These are phyloP conservation scores for Ogataea paradorogensis DNA, from an alignment of 805 yeast genomes.

Conservation along the genomic window DNA sequence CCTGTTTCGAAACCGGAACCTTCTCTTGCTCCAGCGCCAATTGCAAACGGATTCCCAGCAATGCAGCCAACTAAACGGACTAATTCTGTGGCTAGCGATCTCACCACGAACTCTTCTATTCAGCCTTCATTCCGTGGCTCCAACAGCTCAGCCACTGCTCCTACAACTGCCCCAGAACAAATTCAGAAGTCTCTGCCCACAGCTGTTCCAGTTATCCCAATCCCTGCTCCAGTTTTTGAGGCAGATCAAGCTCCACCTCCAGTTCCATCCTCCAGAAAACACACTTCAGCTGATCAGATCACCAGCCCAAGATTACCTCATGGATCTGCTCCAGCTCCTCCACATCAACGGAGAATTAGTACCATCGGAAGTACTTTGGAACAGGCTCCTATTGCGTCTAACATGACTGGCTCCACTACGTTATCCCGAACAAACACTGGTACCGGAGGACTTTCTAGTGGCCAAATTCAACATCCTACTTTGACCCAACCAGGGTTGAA, in stretches of 20 bases:
- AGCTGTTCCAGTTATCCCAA: slow-evolving; percentile 1
- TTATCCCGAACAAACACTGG: slow-evolving; percentile 33
- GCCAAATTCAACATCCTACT: slow-evolving; percentile 49
- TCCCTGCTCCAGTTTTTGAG: slow-evolving; percentile 15
- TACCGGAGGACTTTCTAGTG: slow-evolving; percentile 32
- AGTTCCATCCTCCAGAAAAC: slow-evolving; percentile 35
- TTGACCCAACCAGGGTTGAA: slow-evolving; percentile 63
- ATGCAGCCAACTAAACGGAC: slow-evolving; percentile 33
- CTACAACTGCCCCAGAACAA: slow-evolving; percentile 18
- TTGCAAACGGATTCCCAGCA: slow-evolving; percentile 22
- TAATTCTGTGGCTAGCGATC: slow-evolving; percentile 24
- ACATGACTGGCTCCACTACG: slow-evolving; percentile 39
- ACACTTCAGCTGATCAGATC: slow-evolving; percentile 20
- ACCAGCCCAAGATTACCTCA: slow-evolving; percentile 22
- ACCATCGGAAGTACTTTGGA: slow-evolving; percentile 12
- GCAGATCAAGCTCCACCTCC: slow-evolving; percentile 30
- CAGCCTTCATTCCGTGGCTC: slow-evolving; percentile 25
- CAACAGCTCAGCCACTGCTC: slow-evolving; percentile 12
- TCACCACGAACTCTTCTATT: slow-evolving; percentile 16
- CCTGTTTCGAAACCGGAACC: slow-evolving; percentile 1
- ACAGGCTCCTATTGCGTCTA: slow-evolving; percentile 14
- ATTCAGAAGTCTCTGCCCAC: slow-evolving; percentile 4
- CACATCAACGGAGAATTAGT: slow-evolving; percentile 31
- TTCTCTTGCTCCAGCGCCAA: slow-evolving; percentile 4
- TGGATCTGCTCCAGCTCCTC: slow-evolving; percentile 33